Evolutionary conservation across 1,284 basidiomycete species (phyloP).

Genomic region (Trametes versicolor): DNA sequence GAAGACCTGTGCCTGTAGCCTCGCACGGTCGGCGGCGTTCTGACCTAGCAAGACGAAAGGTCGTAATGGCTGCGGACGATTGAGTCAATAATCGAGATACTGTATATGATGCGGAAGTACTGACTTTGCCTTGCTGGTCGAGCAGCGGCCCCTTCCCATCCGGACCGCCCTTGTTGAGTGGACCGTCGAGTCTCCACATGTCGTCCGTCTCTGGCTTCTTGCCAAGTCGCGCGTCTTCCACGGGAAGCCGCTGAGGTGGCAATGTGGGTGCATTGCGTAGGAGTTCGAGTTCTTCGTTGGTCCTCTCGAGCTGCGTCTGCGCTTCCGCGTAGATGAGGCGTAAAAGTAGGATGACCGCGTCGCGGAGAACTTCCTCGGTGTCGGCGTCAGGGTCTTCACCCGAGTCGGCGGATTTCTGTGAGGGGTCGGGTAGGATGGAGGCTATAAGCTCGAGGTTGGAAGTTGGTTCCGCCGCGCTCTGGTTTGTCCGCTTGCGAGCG

Average conservation of each 20-base stretch:
- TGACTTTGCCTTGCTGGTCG: slow-evolving; percentile 79
- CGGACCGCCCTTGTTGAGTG: slow-evolving; percentile 45
- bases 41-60: slow-evolving; percentile 94
- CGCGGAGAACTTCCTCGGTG: slow-evolving; percentile 71
- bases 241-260: slow-evolving; percentile 42
- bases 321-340: slow-evolving; percentile 80
- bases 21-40: slow-evolving; percentile 69
- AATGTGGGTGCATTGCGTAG: slow-evolving; percentile 65
- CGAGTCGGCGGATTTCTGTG: slow-evolving; percentile 45
- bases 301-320: slow-evolving; percentile 72
- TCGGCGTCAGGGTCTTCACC: slow-evolving; percentile 66
- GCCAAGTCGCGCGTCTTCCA: slow-evolving; percentile 49
- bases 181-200: slow-evolving; percentile 83
- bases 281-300: slow-evolving; percentile 80
- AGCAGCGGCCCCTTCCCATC: slow-evolving; percentile 74
- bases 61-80: slow-evolving; percentile 68
- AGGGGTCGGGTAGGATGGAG: slow-evolving; percentile 62
- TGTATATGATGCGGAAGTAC: slow-evolving; percentile 22
- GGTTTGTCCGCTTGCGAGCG: slow-evolving; percentile 61
- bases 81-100: slow-evolving; percentile 1
- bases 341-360: slow-evolving; percentile 75
- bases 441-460: slow-evolving; percentile 69
- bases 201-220: slow-evolving; percentile 57
- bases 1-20: slow-evolving; percentile 86
- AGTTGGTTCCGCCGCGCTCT: slow-evolving; percentile 45